Evolutionary conservation across 2,329 filamentous ascomycete genomes (phyloP), one percentile per base, ranked within the genome.

Genomic region (Pseudocercospora ulei): DNA sequence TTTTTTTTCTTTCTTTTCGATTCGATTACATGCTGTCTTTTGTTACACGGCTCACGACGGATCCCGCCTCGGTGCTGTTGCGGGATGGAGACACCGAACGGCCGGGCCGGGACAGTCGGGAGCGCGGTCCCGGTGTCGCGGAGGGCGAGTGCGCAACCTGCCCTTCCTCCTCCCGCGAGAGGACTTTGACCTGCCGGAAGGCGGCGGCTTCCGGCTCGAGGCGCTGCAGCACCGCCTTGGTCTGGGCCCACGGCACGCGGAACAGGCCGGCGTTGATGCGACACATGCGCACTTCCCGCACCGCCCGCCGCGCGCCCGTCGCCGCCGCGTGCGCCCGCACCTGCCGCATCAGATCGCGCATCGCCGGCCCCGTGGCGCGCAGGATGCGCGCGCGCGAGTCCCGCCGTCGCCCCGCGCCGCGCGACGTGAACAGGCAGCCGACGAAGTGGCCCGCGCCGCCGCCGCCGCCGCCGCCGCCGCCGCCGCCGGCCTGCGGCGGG

Each of bases 341-440:
- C 47, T 69, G 60, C 23, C 47, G 45, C 24, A 71, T 55, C 49
- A 76, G 50, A 54, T 72, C 63, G 34, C 55, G 49, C 44, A 78
- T 58, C 1, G 73, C 70, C 2, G 57, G 51, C 9, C 49, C 53
- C 0, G 74, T 76, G 17, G 69, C 67, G 3, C 48, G 49, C 7
- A 77, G 36, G 23, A 78, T 75, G 8, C 55, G 49, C 0, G 57
- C 52, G 1, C 61, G 59, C 0, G 59, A 42, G 39, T 69, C 68
- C 16, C 62, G 66, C 4, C 44, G 54, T 26, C 55, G 59, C 0
- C 74, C 74, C 41, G 65, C 71, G 2, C 58, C 57, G 2, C 57
- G 52, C 2, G 70, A 74, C 0, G 73, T 78, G 46, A 77, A 77
- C 0, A 78, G 55, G 46, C 74, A 78, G 0, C 70, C 68, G 16